Conservation (phyloP, 495 filamentous ascomycete species). For the Barbatosphaeria neglecta region DNA sequence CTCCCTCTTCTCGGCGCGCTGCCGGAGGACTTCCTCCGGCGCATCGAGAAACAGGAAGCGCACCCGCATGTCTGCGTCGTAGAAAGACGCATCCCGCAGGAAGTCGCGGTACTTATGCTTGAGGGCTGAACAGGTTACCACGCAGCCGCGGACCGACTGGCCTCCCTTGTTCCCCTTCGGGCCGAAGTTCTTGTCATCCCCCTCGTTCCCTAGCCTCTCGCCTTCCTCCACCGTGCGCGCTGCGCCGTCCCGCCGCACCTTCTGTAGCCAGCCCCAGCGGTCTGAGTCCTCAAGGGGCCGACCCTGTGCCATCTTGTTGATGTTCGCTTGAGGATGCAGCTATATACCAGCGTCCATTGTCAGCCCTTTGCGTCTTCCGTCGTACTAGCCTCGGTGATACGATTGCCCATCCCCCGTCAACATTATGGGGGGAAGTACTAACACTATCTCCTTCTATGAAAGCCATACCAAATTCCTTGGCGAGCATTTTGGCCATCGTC, state of each 20-base stretch:
- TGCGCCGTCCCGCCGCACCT: background rate
- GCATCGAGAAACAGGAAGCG: slow-evolving; percentile 11
- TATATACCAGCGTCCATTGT: no score
- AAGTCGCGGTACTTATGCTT: slow-evolving; percentile 14
- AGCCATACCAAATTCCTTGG: slow-evolving; percentile 13
- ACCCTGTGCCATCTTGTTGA: slow-evolving; percentile 13
- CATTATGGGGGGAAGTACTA: slow-evolving; percentile 11
- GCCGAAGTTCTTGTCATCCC: slow-evolving; percentile 1
- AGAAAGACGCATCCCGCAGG: slow-evolving; percentile 4
- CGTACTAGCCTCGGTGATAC: no score
- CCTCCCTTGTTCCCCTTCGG: no score
- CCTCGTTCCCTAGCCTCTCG: slow-evolving; percentile 9
- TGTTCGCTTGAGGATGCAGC: slow-evolving; percentile 16
- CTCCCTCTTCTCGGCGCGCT: slow-evolving; percentile 6
- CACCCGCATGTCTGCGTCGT: slow-evolving; percentile 3
- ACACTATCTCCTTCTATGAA: slow-evolving; percentile 41
- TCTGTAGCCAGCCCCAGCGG: slow-evolving; percentile 14
- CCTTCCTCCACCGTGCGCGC: background rate
- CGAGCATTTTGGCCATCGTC: slow-evolving; percentile 17
- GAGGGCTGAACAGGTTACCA: slow-evolving; percentile 14
- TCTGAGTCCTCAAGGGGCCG: slow-evolving; percentile 12
- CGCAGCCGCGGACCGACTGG: slow-evolving; percentile 6
- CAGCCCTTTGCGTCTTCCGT: no score
- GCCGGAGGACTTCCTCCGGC: slow-evolving; percentile 3
- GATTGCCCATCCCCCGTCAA: no score